phyloP scores from a whole-genome alignment of 2,329 filamentous ascomycete species.

The Penicillium sp. region DNA sequence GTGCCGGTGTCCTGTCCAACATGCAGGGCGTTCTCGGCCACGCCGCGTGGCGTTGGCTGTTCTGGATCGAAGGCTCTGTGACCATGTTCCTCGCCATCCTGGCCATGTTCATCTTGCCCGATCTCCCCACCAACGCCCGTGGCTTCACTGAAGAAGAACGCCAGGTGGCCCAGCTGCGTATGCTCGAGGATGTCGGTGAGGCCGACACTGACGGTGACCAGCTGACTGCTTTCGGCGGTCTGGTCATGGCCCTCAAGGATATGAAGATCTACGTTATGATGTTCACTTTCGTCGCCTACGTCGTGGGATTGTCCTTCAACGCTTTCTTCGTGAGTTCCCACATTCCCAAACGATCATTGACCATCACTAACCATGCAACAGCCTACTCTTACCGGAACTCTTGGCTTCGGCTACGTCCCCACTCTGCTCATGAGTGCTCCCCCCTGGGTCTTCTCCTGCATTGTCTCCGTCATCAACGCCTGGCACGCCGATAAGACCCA shows the following conservation, averaged over 20 bases:
- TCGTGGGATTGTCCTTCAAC: slow-evolving; percentile 60
- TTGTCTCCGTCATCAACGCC: slow-evolving; percentile 57
- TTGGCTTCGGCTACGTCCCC: slow-evolving; percentile 28
- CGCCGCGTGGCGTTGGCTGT: slow-evolving; percentile 50
- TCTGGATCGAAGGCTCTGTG: slow-evolving; percentile 57
- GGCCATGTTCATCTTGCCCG: slow-evolving; percentile 46
- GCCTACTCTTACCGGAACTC: slow-evolving; percentile 29
- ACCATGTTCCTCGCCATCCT: slow-evolving; percentile 44
- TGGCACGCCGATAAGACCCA: slow-evolving; percentile 59
- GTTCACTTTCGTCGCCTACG: slow-evolving; percentile 62
- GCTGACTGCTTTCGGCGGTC: slow-evolving; percentile 54
- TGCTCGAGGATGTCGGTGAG: slow-evolving; percentile 61
- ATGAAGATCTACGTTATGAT: slow-evolving; percentile 66
- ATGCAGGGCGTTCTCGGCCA: slow-evolving; percentile 45
- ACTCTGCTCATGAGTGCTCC: slow-evolving; percentile 32
- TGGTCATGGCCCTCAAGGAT: slow-evolving; percentile 60
- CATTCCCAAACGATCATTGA: background rate
- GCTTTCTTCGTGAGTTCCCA: slow-evolving; percentile 52
- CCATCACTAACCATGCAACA: slow-evolving; percentile 9
- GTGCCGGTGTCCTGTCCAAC: slow-evolving; percentile 47
- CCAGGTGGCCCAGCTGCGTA: slow-evolving; percentile 54
- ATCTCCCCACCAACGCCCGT: slow-evolving; percentile 57
- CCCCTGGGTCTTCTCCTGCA: slow-evolving; percentile 61
- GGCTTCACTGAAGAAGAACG: slow-evolving; percentile 48
- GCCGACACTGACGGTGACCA: slow-evolving; percentile 56